Evolutionary conservation across 177 flowering plant genomes (phyloP).

Genomic region (Vitis hybrid): DNA sequence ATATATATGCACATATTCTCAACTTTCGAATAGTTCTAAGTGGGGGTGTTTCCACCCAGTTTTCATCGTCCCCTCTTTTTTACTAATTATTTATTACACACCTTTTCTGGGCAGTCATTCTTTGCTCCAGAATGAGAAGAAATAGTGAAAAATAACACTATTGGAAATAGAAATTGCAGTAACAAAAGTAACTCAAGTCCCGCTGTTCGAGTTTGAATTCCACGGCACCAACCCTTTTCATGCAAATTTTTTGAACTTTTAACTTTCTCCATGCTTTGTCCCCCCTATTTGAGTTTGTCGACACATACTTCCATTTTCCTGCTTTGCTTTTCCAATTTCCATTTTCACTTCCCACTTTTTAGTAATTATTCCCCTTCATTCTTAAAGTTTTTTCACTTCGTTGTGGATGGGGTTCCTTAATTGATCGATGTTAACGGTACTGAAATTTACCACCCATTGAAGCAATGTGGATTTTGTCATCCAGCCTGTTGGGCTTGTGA

Average conservation of each 20-base stretch:
- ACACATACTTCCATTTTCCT: constrained; percentile 7
- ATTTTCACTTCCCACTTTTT: too few species aligned
- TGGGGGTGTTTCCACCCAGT: not conserved
- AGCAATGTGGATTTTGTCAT: constrained; percentile 7
- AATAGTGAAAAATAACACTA: not conserved
- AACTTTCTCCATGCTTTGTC: not conserved
- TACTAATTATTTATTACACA: not conserved
- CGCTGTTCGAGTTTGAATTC: constrained; percentile 2
- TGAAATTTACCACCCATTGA: constrained; percentile 11
- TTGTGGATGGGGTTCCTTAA: not conserved
- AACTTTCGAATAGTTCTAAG: not conserved
- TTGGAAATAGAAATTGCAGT: not conserved
- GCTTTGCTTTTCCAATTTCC: constrained; percentile 6
- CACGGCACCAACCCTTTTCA: not conserved
- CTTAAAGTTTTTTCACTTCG: too few species aligned
- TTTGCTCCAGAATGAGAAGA: not conserved
- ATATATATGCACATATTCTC: not conserved
- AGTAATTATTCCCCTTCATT: too few species aligned
- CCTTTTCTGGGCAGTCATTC: not conserved
- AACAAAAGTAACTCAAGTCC: not conserved
- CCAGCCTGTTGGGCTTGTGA: constrained; percentile 4
- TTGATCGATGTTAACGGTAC: constrained; percentile 7
- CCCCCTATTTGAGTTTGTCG: constrained; percentile 8
- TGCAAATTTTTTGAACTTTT: not conserved
- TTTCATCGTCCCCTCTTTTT: not conserved